Evolutionary conservation across 495 filamentous ascomycete genomes (phyloP).

Genomic region (Thozetella sp.): DNA sequence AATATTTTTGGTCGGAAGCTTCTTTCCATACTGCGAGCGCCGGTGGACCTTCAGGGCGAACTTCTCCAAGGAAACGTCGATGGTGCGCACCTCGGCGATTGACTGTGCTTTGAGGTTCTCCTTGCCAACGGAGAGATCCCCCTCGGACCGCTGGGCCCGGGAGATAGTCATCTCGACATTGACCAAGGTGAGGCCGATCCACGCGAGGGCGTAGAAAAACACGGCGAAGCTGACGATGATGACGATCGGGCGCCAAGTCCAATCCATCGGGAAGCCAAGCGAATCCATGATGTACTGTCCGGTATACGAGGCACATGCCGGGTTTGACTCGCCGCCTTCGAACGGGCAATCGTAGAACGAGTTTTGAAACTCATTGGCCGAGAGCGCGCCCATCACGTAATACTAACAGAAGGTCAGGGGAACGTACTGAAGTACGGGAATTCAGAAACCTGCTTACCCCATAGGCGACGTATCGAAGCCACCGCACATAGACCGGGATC

Average conservation of each 20-base stretch:
- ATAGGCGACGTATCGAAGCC: conserved; percentile 66
- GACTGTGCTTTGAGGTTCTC: conserved; percentile 57
- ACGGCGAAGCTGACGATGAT: conserved; percentile 57
- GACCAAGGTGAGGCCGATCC: conserved; percentile 56
- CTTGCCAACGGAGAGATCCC: conserved; percentile 60
- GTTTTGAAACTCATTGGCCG: conserved; percentile 68
- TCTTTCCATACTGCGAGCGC: conserved; percentile 41
- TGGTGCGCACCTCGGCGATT: conserved; percentile 51
- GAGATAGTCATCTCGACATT: conserved; percentile 63
- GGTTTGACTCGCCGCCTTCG: conserved; percentile 56
- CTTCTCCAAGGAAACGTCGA: conserved; percentile 61
- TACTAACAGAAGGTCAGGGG: conserved; percentile 36
- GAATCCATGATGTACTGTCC: conserved; percentile 67
- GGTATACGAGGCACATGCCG: conserved; percentile 65
- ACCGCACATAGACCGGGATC: conserved; percentile 73
- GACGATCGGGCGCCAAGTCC: conserved; percentile 65
- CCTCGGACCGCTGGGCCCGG: conserved; percentile 50
- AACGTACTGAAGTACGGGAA: too few relatives aligned
- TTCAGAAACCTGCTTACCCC: conserved; percentile 34
- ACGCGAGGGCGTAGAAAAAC: conserved; percentile 57
- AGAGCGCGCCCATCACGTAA: conserved; percentile 68
- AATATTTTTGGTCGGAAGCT: conserved; percentile 54
- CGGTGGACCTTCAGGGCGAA: conserved; percentile 67
- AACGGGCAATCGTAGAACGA: conserved; percentile 69
- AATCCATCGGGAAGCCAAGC: conserved; percentile 62